Evolutionary conservation across 495 filamentous ascomycete species (phyloP).

Genomic region (Lindgomyces ingoldianus): DNA sequence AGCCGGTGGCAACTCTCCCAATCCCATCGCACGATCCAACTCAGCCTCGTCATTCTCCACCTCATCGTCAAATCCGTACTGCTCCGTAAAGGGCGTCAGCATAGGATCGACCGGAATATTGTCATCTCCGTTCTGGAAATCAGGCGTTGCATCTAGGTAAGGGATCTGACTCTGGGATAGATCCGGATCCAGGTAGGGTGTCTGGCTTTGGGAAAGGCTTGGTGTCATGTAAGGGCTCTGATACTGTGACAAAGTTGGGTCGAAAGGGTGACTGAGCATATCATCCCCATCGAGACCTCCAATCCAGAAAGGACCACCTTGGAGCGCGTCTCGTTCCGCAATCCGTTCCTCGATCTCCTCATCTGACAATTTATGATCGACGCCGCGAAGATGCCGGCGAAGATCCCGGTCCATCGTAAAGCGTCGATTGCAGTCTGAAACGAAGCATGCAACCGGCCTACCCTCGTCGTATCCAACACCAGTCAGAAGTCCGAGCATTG

Average conservation of each 20-base stretch:
- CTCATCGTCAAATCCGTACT: background rate
- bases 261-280: background rate
- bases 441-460: slow-evolving; percentile 59
- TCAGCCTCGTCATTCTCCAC: slow-evolving; percentile 14
- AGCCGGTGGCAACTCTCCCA: background rate
- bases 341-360: slow-evolving; percentile 52
- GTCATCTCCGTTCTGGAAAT: background rate
- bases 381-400: slow-evolving; percentile 59
- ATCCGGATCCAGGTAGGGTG: slow-evolving; percentile 6
- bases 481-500: slow-evolving; percentile 51
- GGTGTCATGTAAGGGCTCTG: background rate
- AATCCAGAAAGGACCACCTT: slow-evolving; percentile 51
- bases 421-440: slow-evolving; percentile 55
- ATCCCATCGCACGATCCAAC: slow-evolving; percentile 27
- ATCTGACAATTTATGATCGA: slow-evolving; percentile 53
- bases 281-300: slow-evolving; percentile 38
- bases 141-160: background rate
- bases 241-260: background rate
- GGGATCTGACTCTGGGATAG: background rate
- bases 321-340: slow-evolving; percentile 37
- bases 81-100: background rate
- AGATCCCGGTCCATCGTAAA: slow-evolving; percentile 72
- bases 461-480: slow-evolving; percentile 61
- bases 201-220: slow-evolving; percentile 1
- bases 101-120: background rate